Conservation (phyloP, 306 rosid species). For the Cicer arietinum region DNA sequence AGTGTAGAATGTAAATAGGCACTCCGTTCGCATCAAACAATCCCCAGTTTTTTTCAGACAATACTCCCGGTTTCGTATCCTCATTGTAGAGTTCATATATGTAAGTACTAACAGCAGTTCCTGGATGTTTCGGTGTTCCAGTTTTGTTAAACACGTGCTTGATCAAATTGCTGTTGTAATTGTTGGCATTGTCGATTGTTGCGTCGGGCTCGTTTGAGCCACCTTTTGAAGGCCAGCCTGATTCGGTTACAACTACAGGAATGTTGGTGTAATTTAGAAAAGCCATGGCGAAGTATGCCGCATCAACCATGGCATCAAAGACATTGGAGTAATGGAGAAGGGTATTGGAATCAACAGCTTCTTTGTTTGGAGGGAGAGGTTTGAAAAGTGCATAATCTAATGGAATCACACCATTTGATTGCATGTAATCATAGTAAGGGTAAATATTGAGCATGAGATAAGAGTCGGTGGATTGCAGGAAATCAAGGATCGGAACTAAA, state of each 20-base stretch:
- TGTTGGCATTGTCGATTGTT: constrained; percentile 77
- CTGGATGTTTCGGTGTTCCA: constrained; percentile 83
- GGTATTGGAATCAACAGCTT: constrained; percentile 85
- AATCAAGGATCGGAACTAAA: constrained; percentile 74
- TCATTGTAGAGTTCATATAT: constrained; percentile 86
- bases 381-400: constrained; percentile 80
- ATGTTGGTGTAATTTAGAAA: constrained; percentile 72
- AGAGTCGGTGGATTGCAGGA: constrained; percentile 75
- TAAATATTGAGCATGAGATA: constrained; percentile 79
- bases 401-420: constrained; percentile 78
- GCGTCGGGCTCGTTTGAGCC: constrained; percentile 76
- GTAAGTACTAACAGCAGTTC: constrained; percentile 72
- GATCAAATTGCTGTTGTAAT: constrained; percentile 85
- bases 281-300: constrained; percentile 79
- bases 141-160: constrained; percentile 75
- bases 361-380: constrained; percentile 74
- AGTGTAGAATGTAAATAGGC: constrained; percentile 70
- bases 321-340: constrained; percentile 84
- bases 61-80: constrained; percentile 62
- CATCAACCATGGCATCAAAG: constrained; percentile 86
- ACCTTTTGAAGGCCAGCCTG: constrained; percentile 90
- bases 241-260: constrained; percentile 77
- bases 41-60: constrained; percentile 90
- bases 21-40: constrained; percentile 65
- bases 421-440: constrained; percentile 88